Percentiles rank a stretch among this genome's conserved stretches.
Evolutionary conservation across 2,329 filamentous ascomycete genomes (phyloP).

Genomic region (Botrytis deweyae): DNA sequence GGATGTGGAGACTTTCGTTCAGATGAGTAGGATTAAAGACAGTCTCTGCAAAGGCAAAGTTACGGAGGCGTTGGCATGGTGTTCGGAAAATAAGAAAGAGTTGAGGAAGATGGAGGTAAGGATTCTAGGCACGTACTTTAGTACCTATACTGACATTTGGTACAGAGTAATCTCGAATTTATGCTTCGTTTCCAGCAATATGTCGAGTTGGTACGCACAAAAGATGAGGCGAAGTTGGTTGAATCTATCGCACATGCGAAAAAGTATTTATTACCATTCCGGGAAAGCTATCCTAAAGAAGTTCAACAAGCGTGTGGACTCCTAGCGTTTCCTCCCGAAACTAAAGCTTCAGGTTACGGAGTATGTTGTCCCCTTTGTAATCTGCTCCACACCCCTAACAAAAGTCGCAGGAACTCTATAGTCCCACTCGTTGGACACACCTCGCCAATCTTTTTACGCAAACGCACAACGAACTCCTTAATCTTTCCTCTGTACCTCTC

Average conservation of each 20-base stretch:
- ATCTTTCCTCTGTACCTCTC: slow-evolving; percentile 77
- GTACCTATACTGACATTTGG: not conserved
- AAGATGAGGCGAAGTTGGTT: slow-evolving; percentile 60
- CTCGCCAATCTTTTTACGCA: slow-evolving; percentile 78
- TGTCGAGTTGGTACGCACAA: slow-evolving; percentile 79
- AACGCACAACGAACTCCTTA: slow-evolving; percentile 84
- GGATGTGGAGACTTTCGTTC: slow-evolving; percentile 83
- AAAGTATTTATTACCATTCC: slow-evolving; percentile 73
- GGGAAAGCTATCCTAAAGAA: slow-evolving; percentile 64
- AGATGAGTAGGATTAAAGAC: slow-evolving; percentile 74
- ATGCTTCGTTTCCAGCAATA: slow-evolving; percentile 93
- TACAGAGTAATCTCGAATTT: slow-evolving; percentile 80
- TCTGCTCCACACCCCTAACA: not conserved
- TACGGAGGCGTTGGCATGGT: slow-evolving; percentile 82
- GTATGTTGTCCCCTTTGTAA: slow-evolving; percentile 25
- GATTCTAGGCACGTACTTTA: not conserved
- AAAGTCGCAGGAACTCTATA: slow-evolving; percentile 64
- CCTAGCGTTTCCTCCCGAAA: slow-evolving; percentile 69
- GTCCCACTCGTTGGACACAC: slow-evolving; percentile 66
- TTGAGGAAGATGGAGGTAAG: slow-evolving; percentile 80
- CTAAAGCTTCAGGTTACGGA: slow-evolving; percentile 55
- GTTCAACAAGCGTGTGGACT: slow-evolving; percentile 75
- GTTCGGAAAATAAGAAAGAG: slow-evolving; percentile 87
- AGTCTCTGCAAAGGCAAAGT: slow-evolving; percentile 70
- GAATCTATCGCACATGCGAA: slow-evolving; percentile 82